phyloP scores from a whole-genome alignment of 441 rosid species.

The Gossypium lobatum region DNA sequence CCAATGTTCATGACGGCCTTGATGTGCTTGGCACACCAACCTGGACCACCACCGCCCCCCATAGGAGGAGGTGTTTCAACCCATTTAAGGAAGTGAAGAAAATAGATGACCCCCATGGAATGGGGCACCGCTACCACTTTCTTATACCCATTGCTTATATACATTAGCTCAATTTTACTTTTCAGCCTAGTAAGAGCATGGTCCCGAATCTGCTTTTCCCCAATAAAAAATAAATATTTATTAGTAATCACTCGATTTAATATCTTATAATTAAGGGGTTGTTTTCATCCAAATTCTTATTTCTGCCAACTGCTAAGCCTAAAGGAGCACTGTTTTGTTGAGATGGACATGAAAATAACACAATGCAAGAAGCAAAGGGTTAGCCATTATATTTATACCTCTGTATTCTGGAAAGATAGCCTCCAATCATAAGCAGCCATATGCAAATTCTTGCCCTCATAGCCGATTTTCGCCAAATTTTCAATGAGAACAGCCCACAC shows the following conservation, averaged over 20 bases:
- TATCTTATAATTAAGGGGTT: not conserved
- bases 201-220: constrained; percentile 48
- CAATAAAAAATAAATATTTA: constrained; percentile 13
- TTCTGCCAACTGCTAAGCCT: not conserved
- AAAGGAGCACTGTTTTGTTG: not conserved
- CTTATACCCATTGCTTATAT: constrained; percentile 42
- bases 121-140: constrained; percentile 76
- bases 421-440: constrained; percentile 87
- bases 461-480: constrained; percentile 63
- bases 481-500: constrained; percentile 67
- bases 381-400: constrained; percentile 29
- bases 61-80: constrained; percentile 51
- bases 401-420: constrained; percentile 71
- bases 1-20: constrained; percentile 64
- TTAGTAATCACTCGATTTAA: constrained; percentile 2
- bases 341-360: not conserved
- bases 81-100: constrained; percentile 77
- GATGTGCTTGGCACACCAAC: constrained; percentile 62
- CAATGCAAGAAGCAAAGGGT: constrained; percentile 13
- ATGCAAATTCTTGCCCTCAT: constrained; percentile 57
- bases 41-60: constrained; percentile 54
- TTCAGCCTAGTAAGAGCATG: constrained; percentile 60
- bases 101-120: constrained; percentile 67
- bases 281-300: not conserved
- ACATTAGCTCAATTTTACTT: constrained; percentile 67